These are phyloP conservation scores for Ophiostoma himal-ulmi DNA, from an alignment of 2,329 filamentous ascomycete species.

Conservation along the genomic window DNA sequence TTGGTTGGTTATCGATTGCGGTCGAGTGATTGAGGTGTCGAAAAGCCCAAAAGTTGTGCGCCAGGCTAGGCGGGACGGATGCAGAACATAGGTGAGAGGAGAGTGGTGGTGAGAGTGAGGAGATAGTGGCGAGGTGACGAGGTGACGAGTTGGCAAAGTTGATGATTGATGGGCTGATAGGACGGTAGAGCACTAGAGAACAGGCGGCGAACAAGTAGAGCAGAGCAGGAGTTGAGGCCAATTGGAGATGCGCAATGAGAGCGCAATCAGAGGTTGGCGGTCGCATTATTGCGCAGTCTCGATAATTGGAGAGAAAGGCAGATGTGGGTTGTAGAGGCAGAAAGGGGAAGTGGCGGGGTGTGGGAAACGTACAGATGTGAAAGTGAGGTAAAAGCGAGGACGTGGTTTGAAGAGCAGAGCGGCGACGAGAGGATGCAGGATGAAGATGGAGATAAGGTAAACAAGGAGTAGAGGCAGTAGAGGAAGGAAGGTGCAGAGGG, in stretches of 20 bases:
- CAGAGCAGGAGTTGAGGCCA: not conserved
- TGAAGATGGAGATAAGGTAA: not conserved
- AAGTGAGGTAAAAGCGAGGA: not conserved
- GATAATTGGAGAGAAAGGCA: not conserved
- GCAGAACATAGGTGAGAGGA: not conserved
- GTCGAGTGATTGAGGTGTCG: not conserved
- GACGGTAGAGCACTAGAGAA: not conserved
- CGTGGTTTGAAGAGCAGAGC: not conserved
- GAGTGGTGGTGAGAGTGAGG: not conserved
- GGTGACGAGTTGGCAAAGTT: not conserved
- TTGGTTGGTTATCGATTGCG: constrained; percentile 6
- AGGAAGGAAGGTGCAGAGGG: not conserved
- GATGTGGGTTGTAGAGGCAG: not conserved
- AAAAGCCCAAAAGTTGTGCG: not conserved
- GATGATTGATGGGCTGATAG: too few relatives aligned
- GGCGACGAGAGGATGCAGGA: not conserved
- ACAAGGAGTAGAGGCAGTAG: not conserved
- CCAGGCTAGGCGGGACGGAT: constrained; percentile 2
- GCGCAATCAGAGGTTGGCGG: not conserved
- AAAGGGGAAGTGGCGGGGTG: not conserved
- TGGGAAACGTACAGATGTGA: not conserved
- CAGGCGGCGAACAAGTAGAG: not conserved
- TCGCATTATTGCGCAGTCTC: not conserved
- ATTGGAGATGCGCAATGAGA: not conserved
- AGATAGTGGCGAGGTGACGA: not conserved